Conservation (phyloP, 768 basidiomycete genomes). For the Mycena epipterygia region DNA sequence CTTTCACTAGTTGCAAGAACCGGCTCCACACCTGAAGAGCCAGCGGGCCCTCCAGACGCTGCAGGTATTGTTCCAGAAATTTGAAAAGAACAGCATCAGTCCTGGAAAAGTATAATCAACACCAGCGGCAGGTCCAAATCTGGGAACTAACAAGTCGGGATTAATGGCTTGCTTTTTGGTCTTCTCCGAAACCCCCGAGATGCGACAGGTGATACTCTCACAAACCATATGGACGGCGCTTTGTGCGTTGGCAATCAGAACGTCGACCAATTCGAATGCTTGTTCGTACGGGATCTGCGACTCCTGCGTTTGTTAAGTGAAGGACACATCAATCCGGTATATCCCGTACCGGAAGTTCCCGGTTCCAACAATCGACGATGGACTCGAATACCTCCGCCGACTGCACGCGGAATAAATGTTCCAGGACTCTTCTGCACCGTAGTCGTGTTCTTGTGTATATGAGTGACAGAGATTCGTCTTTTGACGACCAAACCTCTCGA, state of each 20-base stretch:
- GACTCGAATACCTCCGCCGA: slow-evolving; percentile 88
- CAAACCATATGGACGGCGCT: slow-evolving; percentile 91
- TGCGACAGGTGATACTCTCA: slow-evolving; percentile 80
- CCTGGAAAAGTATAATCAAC: slow-evolving; percentile 54
- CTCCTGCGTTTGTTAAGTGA: slow-evolving; percentile 45
- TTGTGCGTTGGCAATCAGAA: slow-evolving; percentile 87
- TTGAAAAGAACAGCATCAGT: slow-evolving; percentile 80
- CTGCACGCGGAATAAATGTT: slow-evolving; percentile 87
- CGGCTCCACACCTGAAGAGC: slow-evolving; percentile 94
- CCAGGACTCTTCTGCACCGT: slow-evolving; percentile 84
- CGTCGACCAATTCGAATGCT: slow-evolving; percentile 87
- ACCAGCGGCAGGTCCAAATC: slow-evolving; percentile 6
- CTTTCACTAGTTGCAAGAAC: slow-evolving; percentile 83
- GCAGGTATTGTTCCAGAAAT: slow-evolving; percentile 91
- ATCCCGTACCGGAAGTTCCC: slow-evolving; percentile 62
- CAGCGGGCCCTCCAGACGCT: slow-evolving; percentile 88
- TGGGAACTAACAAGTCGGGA: slow-evolving; percentile 71
- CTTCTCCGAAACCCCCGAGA: slow-evolving; percentile 68
- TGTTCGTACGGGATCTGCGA: slow-evolving; percentile 58
- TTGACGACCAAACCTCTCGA: slow-evolving; percentile 61
- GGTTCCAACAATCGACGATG: slow-evolving; percentile 86
- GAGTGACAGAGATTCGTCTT: slow-evolving; percentile 76
- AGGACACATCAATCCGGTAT: not conserved
- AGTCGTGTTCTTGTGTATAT: slow-evolving; percentile 76
- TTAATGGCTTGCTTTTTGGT: slow-evolving; percentile 72